phyloP scores from a whole-genome alignment of 1,139 yeast species.

The Cylindricascospora bacillispora region DNA sequence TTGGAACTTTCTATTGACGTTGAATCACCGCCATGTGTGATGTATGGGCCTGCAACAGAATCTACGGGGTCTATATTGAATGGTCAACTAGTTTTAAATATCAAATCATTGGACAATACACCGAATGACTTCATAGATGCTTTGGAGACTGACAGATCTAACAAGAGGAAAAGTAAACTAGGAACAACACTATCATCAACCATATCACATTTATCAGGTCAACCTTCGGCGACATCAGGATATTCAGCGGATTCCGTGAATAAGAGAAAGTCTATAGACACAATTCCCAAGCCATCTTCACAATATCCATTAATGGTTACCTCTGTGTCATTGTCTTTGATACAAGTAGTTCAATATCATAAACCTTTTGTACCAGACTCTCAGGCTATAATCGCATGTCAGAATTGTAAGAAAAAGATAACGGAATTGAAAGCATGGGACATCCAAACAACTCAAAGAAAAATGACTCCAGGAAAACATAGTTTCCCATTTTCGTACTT shows the following conservation, averaged over 20 bases:
- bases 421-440: conserved; percentile 82
- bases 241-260: conserved; percentile 5
- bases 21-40: conserved; percentile 83
- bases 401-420: conserved; percentile 40
- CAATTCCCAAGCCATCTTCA: no score
- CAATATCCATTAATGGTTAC: conserved; percentile 39
- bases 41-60: conserved; percentile 68
- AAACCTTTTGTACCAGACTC: conserved; percentile 54
- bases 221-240: conserved; percentile 5
- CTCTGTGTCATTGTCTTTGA: conserved; percentile 48
- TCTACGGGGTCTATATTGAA: conserved; percentile 79
- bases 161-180: conserved; percentile 8
- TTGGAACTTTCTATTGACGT: conserved; percentile 46
- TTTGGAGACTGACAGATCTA: not conserved
- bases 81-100: conserved; percentile 41
- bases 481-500: conserved; percentile 92
- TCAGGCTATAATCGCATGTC: conserved; percentile 38
- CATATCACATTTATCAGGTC: conserved; percentile 10
- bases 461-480: conserved; percentile 54
- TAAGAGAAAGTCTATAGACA: not conserved
- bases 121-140: conserved; percentile 4
- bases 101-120: conserved; percentile 19
- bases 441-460: conserved; percentile 45
- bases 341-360: conserved; percentile 55
- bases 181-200: conserved; percentile 8